phyloP scores from a whole-genome alignment of 2,329 filamentous ascomycete species.

The Botrytis galanthina region DNA sequence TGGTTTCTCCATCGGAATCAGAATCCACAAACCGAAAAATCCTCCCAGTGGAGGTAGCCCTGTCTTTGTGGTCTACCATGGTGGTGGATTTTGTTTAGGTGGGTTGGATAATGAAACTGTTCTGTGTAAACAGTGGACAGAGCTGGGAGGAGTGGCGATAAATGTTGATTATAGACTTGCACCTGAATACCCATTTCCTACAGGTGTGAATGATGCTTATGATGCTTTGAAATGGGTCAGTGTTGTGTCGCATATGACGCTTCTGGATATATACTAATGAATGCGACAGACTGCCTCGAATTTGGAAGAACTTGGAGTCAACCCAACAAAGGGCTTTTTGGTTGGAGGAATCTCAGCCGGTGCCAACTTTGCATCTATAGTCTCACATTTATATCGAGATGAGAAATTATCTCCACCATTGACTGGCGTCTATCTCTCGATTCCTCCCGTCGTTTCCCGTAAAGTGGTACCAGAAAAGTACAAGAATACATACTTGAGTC shows the following conservation, averaged over 20 bases:
- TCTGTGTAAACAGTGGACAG: constrained; percentile 38
- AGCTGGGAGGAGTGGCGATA: constrained; percentile 43
- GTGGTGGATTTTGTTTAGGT: constrained; percentile 40
- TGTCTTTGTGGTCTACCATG: constrained; percentile 40
- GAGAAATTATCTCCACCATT: constrained; percentile 44
- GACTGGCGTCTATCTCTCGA: constrained; percentile 47
- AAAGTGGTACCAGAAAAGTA: constrained; percentile 40
- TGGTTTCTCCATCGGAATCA: constrained; percentile 26
- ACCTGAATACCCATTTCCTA: constrained; percentile 48
- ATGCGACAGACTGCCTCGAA: neutral
- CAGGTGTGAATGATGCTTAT: constrained; percentile 45
- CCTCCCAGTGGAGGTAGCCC: constrained; percentile 31
- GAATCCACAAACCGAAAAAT: constrained; percentile 29
- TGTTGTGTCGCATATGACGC: neutral
- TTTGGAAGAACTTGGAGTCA: constrained; percentile 38
- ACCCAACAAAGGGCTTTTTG: constrained; percentile 48
- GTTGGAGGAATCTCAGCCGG: constrained; percentile 50
- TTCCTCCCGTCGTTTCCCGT: constrained; percentile 34
- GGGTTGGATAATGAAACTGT: constrained; percentile 38
- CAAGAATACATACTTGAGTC: constrained; percentile 41
- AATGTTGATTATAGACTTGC: constrained; percentile 47
- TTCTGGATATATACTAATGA: neutral
- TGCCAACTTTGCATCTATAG: constrained; percentile 42
- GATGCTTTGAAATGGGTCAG: constrained; percentile 47
- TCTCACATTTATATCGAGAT: constrained; percentile 44